Conservation (phyloP, 805 yeast genomes). For the Metschnikowia chrysomelidarum region DNA sequence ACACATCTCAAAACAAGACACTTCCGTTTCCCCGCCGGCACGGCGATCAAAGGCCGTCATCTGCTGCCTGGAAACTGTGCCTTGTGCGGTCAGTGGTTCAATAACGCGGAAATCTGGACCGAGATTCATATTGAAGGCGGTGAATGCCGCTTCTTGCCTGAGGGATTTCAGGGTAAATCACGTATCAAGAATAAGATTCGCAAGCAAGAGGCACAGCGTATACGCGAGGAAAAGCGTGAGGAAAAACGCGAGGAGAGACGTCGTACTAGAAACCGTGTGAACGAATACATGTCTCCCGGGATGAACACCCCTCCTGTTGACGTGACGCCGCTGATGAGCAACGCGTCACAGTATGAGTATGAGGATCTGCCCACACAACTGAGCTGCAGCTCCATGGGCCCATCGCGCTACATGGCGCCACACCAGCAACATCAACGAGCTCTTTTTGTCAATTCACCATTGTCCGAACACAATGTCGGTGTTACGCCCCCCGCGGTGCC, state of each 20-base stretch:
- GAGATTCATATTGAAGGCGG: conserved; percentile 50
- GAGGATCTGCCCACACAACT: conserved; percentile 19
- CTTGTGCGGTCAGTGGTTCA: conserved; percentile 51
- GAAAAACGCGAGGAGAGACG: conserved; percentile 1
- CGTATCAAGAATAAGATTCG: conserved; percentile 42
- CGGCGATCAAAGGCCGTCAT: conserved; percentile 44
- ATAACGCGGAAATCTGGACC: conserved; percentile 51
- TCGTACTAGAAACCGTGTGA: conserved; percentile 10
- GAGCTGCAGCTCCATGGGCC: conserved; percentile 13
- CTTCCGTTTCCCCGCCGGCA: conserved; percentile 56
- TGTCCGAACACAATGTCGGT: conserved; percentile 5
- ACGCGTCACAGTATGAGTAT: conserved; percentile 16
- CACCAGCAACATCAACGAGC: no score
- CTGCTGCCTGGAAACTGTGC: conserved; percentile 50
- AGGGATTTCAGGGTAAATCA: conserved; percentile 44
- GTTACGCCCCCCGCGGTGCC: conserved; percentile 2
- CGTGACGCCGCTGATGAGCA: conserved; percentile 16
- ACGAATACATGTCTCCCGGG: conserved; percentile 14
- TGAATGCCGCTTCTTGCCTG: conserved; percentile 44
- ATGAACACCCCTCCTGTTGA: conserved; percentile 20
- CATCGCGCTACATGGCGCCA: conserved; percentile 1
- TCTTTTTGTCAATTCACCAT: conserved; percentile 4
- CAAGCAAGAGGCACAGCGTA: conserved; percentile 32
- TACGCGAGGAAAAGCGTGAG: conserved; percentile 16
- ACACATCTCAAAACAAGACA: conserved; percentile 58